A percentile compares a stretch with the other conserved stretches of the same genome.
These are phyloP conservation scores for Aspergillus puulaauensis DNA, from an alignment of 2,329 filamentous ascomycete species.

Conservation along the genomic window DNA sequence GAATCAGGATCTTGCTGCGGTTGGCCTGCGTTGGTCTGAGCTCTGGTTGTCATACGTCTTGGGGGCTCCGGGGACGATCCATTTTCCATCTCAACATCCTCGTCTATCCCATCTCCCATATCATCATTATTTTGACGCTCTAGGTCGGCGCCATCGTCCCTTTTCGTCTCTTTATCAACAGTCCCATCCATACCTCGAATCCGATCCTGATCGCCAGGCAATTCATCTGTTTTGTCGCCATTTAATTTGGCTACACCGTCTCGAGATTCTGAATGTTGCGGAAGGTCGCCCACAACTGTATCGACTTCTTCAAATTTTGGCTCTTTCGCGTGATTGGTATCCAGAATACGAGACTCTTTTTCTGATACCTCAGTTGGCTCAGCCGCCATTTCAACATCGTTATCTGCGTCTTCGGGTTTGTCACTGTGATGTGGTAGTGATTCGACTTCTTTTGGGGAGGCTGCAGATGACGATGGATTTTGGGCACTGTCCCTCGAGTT, in stretches of 20 bases:
- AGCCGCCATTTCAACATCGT: conserved; percentile 38
- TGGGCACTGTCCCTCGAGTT: conserved; percentile 14
- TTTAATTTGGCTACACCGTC: conserved; percentile 16
- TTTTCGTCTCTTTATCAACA: conserved; percentile 14
- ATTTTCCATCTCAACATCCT: conserved; percentile 35
- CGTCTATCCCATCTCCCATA: conserved; percentile 23
- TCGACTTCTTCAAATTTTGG: conserved; percentile 39
- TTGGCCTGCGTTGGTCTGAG: conserved; percentile 39
- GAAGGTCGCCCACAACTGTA: conserved; percentile 33
- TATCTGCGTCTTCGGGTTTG: conserved; percentile 7
- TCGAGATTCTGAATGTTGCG: conserved; percentile 28
- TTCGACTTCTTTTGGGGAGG: conserved; percentile 12
- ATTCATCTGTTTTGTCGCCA: conserved; percentile 10
- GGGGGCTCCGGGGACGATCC: conserved; percentile 41
- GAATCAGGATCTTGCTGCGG: conserved; percentile 28
- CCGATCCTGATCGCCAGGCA: conserved; percentile 3
- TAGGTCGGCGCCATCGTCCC: background rate
- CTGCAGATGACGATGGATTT: conserved; percentile 7
- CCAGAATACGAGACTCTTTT: conserved; percentile 3
- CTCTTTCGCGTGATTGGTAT: conserved; percentile 19
- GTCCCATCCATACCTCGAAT: conserved; percentile 10
- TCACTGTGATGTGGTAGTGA: conserved; percentile 11
- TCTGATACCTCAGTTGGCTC: conserved; percentile 15
- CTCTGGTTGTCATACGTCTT: conserved; percentile 48
- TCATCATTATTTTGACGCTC: background rate